Conservation (phyloP, 2,329 filamentous ascomycete genomes). For the Sphaerulina populicola region DNA sequence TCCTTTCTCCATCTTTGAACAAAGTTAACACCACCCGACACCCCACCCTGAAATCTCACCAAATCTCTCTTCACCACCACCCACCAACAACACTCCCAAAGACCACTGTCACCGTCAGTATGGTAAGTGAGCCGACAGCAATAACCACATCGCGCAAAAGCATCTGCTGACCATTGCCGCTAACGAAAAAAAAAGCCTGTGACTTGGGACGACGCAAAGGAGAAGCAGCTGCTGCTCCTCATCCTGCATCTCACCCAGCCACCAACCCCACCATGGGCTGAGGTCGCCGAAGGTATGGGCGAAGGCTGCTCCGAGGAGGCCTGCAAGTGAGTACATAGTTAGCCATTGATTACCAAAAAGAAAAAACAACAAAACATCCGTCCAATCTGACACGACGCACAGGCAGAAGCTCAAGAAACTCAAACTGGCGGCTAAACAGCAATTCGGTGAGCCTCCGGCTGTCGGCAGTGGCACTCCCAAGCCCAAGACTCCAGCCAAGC, state of each 20-base stretch:
- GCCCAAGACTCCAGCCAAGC: constrained; percentile 1
- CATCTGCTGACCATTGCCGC: not conserved
- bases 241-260: constrained; percentile 10
- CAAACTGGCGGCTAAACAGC: not conserved
- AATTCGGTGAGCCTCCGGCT: constrained; percentile 1
- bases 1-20: not conserved
- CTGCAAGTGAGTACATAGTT: not conserved
- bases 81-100: not conserved
- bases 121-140: not conserved
- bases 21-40: not conserved
- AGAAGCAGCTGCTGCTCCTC: constrained; percentile 11
- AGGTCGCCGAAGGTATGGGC: constrained; percentile 6
- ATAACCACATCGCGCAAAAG: no score
- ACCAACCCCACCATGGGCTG: constrained; percentile 13
- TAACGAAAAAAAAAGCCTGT: constrained; percentile 3
- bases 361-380: not conserved
- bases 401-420: constrained; percentile 10
- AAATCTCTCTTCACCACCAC: not conserved
- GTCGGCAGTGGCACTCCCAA: not conserved
- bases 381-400: not conserved
- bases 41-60: not conserved
- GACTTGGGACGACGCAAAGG: constrained; percentile 10
- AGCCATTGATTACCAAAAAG: not conserved
- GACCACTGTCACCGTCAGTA: not conserved
- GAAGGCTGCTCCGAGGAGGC: constrained; percentile 6